phyloP scores from a whole-genome alignment of 805 yeast genomes.

The Nakazawaea sp. region DNA sequence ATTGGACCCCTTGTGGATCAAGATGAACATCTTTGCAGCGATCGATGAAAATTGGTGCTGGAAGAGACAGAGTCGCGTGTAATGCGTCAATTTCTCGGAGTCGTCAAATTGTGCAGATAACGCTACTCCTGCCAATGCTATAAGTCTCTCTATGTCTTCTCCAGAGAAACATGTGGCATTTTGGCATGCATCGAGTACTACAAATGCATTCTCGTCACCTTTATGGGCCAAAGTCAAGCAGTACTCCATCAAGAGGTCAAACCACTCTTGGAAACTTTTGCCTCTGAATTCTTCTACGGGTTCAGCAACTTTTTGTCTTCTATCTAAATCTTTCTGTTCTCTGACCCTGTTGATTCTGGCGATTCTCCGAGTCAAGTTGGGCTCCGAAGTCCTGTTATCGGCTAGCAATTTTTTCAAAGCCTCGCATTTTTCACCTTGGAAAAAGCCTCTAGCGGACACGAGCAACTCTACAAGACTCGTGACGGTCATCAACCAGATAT shows the following conservation, averaged over 20 bases:
- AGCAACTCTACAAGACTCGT: slow-evolving; percentile 80
- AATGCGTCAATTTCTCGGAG: slow-evolving; percentile 42
- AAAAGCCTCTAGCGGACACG: slow-evolving; percentile 69
- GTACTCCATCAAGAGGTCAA: slow-evolving; percentile 72
- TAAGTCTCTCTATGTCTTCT: slow-evolving; percentile 37
- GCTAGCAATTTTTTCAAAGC: slow-evolving; percentile 61
- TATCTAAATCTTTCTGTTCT: slow-evolving; percentile 40
- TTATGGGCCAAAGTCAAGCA: slow-evolving; percentile 60
- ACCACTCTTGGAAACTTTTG: slow-evolving; percentile 74
- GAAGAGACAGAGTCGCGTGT: slow-evolving; percentile 54
- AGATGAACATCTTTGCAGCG: slow-evolving; percentile 57
- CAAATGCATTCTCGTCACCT: slow-evolving; percentile 56
- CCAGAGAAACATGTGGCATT: slow-evolving; percentile 73
- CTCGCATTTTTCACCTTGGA: slow-evolving; percentile 67
- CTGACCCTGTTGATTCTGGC: slow-evolving; percentile 61
- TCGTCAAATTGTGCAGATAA: slow-evolving; percentile 39
- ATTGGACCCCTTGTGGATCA: slow-evolving; percentile 58
- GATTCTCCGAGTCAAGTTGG: slow-evolving; percentile 67
- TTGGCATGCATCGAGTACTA: slow-evolving; percentile 67
- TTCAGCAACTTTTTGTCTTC: slow-evolving; percentile 16
- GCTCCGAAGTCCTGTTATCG: slow-evolving; percentile 51
- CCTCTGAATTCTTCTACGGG: slow-evolving; percentile 61
- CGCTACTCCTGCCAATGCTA: slow-evolving; percentile 5
- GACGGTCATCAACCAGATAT: slow-evolving; percentile 79
- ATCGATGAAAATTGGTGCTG: slow-evolving; percentile 72